Conservation (phyloP, 768 basidiomycete species). For the Amanita fuliginea region DNA sequence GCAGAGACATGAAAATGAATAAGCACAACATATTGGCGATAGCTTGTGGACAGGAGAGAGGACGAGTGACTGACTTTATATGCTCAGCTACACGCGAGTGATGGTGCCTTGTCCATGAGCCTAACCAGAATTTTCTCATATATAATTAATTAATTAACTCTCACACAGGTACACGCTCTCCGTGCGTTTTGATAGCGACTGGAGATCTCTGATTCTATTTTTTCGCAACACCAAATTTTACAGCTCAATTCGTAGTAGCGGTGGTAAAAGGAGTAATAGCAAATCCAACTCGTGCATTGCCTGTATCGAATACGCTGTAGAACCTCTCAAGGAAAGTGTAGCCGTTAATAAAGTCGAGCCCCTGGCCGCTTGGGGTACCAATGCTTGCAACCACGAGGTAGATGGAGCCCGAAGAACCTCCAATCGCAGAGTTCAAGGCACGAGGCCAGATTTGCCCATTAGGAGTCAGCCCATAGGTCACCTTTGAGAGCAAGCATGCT, state of each 20-base stretch:
- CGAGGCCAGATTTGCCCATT: slow-evolving; percentile 69
- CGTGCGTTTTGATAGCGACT: too few relatives aligned
- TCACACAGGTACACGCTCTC: too few relatives aligned
- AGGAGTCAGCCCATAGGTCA: slow-evolving; percentile 41
- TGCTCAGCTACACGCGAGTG: too few relatives aligned
- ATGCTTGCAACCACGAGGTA: slow-evolving; percentile 49
- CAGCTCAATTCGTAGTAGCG: neutral
- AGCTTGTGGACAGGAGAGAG: too few relatives aligned
- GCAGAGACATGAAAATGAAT: too few relatives aligned
- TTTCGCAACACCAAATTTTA: too few relatives aligned
- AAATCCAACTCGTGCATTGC: slow-evolving; percentile 45
- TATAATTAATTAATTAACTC: too few relatives aligned
- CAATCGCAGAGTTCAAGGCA: slow-evolving; percentile 41
- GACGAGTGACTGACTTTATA: too few relatives aligned
- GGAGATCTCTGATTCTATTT: too few relatives aligned
- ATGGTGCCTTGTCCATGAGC: too few relatives aligned
- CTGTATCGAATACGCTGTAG: slow-evolving; percentile 57
- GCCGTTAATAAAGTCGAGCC: slow-evolving; percentile 55
- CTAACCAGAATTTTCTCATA: too few relatives aligned
- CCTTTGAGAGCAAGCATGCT: slow-evolving; percentile 19
- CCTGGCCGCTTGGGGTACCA: slow-evolving; percentile 36
- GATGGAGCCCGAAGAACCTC: slow-evolving; percentile 37
- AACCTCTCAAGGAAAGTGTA: slow-evolving; percentile 40
- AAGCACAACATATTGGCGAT: too few relatives aligned
- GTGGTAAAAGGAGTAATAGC: slow-evolving; percentile 41